These are phyloP conservation scores for Candida golubevii DNA, from an alignment of 805 yeast genomes.

Conservation along the genomic window DNA sequence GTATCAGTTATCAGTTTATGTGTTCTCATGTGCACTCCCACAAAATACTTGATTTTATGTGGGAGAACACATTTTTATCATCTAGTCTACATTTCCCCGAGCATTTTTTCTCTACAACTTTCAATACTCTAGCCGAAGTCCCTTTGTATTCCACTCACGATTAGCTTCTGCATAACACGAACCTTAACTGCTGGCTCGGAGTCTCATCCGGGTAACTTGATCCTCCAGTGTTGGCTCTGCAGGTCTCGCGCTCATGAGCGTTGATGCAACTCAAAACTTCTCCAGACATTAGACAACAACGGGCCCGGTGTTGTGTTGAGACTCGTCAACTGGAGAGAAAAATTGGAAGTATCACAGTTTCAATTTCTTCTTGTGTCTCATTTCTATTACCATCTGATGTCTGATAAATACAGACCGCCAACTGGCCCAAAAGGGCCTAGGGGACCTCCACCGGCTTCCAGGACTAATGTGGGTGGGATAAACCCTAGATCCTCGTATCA, in stretches of 20 bases:
- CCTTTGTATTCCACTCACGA: too few relatives aligned
- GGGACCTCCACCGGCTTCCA: slow-evolving; percentile 10
- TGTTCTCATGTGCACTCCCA: too few relatives aligned
- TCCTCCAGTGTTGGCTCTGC: slow-evolving; percentile 4
- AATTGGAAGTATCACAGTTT: not conserved
- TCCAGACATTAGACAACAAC: slow-evolving; percentile 2
- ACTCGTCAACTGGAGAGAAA: not conserved
- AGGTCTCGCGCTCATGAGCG: slow-evolving; percentile 8
- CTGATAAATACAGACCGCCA: slow-evolving; percentile 20
- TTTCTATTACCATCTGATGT: slow-evolving; percentile 7
- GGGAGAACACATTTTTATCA: too few relatives aligned
- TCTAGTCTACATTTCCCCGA: too few relatives aligned
- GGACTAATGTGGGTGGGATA: slow-evolving; percentile 11
- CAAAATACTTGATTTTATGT: too few relatives aligned
- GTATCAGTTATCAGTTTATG: too few relatives aligned
- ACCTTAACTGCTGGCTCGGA: not conserved
- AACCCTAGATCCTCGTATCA: slow-evolving; percentile 2
- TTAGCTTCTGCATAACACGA: too few relatives aligned
- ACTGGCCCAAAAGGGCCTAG: slow-evolving; percentile 18
- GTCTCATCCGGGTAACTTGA: slow-evolving; percentile 8
- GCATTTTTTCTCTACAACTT: too few relatives aligned
- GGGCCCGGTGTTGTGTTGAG: not conserved
- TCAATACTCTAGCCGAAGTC: too few relatives aligned
- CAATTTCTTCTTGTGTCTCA: not conserved
- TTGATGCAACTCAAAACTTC: slow-evolving; percentile 7